These are phyloP conservation scores for Yamadazyma siamensis DNA, from an alignment of 1,139 yeast species.

Conservation along the genomic window DNA sequence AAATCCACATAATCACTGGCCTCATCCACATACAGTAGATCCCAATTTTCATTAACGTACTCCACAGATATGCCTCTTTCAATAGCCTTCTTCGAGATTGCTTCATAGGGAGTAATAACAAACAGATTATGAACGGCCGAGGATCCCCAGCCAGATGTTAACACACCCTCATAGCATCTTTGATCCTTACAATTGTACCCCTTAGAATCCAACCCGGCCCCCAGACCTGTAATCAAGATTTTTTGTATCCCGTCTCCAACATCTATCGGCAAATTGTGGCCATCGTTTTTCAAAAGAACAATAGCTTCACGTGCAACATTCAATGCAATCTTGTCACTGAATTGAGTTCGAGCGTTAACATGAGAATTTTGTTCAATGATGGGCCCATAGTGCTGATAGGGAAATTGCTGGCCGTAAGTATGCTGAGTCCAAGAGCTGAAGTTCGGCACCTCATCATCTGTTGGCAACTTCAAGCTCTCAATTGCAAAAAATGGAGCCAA, in stretches of 20 bases:
- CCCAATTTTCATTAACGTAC: constrained; percentile 40
- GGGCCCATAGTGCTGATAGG: constrained; percentile 53
- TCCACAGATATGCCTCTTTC: constrained; percentile 45
- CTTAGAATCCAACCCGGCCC: constrained; percentile 46
- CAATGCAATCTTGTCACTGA: constrained; percentile 49
- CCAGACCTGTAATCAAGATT: constrained; percentile 45
- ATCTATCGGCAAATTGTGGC: constrained; percentile 49
- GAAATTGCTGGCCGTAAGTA: constrained; percentile 51
- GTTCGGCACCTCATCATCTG: constrained; percentile 48
- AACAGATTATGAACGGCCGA: constrained; percentile 52
- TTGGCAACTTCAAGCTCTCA: constrained; percentile 28
- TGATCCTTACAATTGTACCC: constrained; percentile 52
- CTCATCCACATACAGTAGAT: constrained; percentile 40
- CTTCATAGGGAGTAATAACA: constrained; percentile 55
- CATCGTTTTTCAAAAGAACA: constrained; percentile 50
- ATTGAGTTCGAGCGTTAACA: constrained; percentile 47
- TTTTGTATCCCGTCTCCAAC: constrained; percentile 39
- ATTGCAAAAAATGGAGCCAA: constrained; percentile 55
- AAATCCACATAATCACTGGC: constrained; percentile 49
- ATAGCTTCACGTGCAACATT: constrained; percentile 57
- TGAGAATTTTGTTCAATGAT: constrained; percentile 54
- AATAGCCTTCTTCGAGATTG: constrained; percentile 41
- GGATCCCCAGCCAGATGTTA: constrained; percentile 52
- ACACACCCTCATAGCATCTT: constrained; percentile 43
- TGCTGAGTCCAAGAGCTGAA: constrained; percentile 60